Evolutionary conservation across 2,329 filamentous ascomycete genomes (phyloP), one percentile per base, ranked within the genome.

Genomic region (Pseudomassariella vexata): DNA sequence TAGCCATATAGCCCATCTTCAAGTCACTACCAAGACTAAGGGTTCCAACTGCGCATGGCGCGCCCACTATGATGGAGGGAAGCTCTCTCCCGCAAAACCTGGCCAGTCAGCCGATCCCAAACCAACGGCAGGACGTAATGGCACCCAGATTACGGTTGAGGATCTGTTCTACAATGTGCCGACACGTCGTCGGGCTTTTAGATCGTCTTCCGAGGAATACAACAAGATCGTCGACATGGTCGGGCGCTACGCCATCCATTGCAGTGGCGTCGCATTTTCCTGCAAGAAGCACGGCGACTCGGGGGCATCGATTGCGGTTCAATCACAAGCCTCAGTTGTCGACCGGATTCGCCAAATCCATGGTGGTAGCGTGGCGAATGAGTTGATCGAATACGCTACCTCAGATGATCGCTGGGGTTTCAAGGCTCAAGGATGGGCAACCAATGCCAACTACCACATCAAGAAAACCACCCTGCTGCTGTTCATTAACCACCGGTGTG

Each of bases 141-240:
- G 92, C 6, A 98, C 92, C 3, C 89, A 95, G 50, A 95, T 98
- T 49, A 89, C 86, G 1, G 89, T 98, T 11, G 90, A 98, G 52
- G 92, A 98, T 55, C 64, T 98, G 9, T 98, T 98, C 57, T 98
- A 95, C 68, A 98, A 95, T 49, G 78, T 96, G 1, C 89, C 88
- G 0, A 94, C 84, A 7, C 77, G 92, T 16, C 79, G 89, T 21
- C 78, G 80, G 44, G 92, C 94, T 9, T 98, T 98, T 51, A 79
- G 92, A 24, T 96, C 90, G 10, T 66, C 85, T 12, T 85, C 88
- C 22, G 92, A 98, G 52, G 94, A 98, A 55, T 96, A 94, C 64
- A 88, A 94, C 50, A 98, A 96, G 62, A 95, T 98, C 35, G 79
- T 96, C 17, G 92, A 98, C 53, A 79, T 95, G 53, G 84, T 96